Conservation (phyloP, 2,329 filamentous ascomycete species). For the Claviceps sorghi region DNA sequence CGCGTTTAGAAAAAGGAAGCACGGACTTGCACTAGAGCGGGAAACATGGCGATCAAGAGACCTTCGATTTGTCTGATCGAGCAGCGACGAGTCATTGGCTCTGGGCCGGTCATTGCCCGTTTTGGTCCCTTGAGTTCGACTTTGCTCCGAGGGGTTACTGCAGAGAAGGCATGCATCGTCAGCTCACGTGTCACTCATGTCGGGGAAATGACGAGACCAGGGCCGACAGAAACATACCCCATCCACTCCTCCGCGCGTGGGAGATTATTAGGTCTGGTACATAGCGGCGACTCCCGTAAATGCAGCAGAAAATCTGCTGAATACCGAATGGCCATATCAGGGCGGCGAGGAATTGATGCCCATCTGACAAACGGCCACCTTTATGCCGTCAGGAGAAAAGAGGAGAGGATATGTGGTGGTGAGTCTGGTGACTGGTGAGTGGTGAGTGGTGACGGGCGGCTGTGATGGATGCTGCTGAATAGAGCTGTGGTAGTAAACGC, state of each 20-base stretch:
- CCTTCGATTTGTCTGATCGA: conserved; percentile 37
- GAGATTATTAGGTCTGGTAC: conserved; percentile 61
- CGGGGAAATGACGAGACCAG: not conserved
- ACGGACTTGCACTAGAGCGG: conserved; percentile 43
- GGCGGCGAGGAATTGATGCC: conserved; percentile 20
- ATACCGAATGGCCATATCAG: conserved; percentile 49
- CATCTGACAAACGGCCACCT: conserved; percentile 18
- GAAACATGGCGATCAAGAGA: conserved; percentile 39
- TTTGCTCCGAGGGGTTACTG: conserved; percentile 31
- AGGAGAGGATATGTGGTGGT: not conserved
- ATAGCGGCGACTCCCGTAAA: conserved; percentile 70
- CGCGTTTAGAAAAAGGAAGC: not conserved
- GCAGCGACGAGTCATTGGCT: conserved; percentile 27
- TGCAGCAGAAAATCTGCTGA: conserved; percentile 59
- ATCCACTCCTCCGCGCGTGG: conserved; percentile 91
- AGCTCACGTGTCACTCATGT: not conserved
- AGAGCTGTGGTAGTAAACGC: not conserved
- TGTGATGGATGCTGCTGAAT: not conserved
- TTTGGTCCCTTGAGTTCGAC: conserved; percentile 29
- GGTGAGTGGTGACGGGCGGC: not conserved
- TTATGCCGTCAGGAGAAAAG: conserved; percentile 7
- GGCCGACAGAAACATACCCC: conserved; percentile 46
- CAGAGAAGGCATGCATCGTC: not conserved
- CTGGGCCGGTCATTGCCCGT: conserved; percentile 28
- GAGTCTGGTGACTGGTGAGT: not conserved